A percentile compares a stretch with the other conserved stretches of the same genome.
Conservation (phyloP, 1,284 basidiomycete genomes). For the Termitomyces sp. region DNA sequence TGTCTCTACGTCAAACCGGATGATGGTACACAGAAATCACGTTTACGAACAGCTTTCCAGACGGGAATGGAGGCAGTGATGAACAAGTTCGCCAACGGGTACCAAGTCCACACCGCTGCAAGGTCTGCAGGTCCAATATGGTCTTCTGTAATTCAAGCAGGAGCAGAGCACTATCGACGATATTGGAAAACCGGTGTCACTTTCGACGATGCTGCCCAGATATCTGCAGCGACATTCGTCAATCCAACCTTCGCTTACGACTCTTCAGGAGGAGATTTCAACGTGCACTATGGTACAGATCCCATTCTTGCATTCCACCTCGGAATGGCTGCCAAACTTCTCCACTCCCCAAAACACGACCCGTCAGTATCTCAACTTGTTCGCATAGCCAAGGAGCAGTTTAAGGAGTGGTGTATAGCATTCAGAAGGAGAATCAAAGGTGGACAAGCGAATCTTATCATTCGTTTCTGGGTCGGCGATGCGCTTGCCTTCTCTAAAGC, state of each 20-base stretch:
- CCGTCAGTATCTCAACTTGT: slow-evolving; percentile 20
- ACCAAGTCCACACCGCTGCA: slow-evolving; percentile 12
- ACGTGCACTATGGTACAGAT: slow-evolving; percentile 40
- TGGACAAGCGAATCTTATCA: slow-evolving; percentile 3
- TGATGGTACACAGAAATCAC: slow-evolving; percentile 4
- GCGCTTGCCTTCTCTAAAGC: slow-evolving; percentile 27
- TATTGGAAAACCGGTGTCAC: slow-evolving; percentile 45
- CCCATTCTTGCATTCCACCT: slow-evolving; percentile 44
- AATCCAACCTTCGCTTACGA: slow-evolving; percentile 50
- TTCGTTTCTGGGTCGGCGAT: slow-evolving; percentile 33
- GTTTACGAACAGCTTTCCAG: slow-evolving; percentile 3
- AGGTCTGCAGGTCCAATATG: slow-evolving; percentile 39
- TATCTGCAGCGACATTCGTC: slow-evolving; percentile 26
- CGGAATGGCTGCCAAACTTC: slow-evolving; percentile 28
- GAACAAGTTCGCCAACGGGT: not conserved
- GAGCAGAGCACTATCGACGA: slow-evolving; percentile 23
- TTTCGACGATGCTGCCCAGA: slow-evolving; percentile 23
- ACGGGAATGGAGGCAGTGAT: slow-evolving; percentile 3
- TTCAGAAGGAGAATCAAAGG: slow-evolving; percentile 4
- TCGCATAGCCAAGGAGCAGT: slow-evolving; percentile 27
- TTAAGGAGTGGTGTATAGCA: slow-evolving; percentile 15
- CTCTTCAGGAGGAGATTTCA: slow-evolving; percentile 31
- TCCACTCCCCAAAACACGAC: slow-evolving; percentile 4
- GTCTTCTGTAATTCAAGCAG: slow-evolving; percentile 17
- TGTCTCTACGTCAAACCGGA: slow-evolving; percentile 26